Conservation (phyloP, 345 rosid genomes). For the Microcos paniculata region DNA sequence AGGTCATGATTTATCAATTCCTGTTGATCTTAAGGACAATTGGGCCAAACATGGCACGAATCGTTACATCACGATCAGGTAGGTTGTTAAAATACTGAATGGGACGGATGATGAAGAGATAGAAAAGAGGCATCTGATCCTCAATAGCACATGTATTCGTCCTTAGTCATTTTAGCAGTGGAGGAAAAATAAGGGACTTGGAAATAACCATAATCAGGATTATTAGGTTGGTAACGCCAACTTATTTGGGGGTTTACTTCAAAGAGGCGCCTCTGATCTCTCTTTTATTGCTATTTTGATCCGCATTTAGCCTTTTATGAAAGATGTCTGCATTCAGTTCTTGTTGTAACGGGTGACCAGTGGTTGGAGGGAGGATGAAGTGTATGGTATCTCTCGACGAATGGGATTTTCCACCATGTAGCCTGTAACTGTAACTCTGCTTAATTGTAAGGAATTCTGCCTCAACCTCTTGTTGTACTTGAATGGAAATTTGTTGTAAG, state of each 20-base stretch:
- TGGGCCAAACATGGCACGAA: slow-evolving; percentile 83
- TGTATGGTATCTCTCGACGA: neutral
- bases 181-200: neutral
- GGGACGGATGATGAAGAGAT: neutral
- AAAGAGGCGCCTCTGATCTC: neutral
- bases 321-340: neutral
- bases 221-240: neutral
- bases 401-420: neutral
- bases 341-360: neutral
- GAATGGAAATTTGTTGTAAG: neutral
- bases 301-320: neutral
- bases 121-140: neutral
- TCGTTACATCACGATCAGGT: slow-evolving; percentile 58
- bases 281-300: neutral
- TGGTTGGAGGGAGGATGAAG: neutral
- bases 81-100: neutral
- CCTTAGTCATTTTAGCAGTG: neutral
- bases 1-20: slow-evolving; percentile 66
- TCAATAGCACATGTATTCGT: neutral
- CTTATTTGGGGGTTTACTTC: neutral
- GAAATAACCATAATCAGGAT: neutral
- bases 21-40: slow-evolving; percentile 69
- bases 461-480: neutral
- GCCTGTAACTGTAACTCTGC: neutral
- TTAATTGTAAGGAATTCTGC: neutral